phyloP scores from a whole-genome alignment of 2,329 filamentous ascomycete species.

The Akanthomyces lecanii region DNA sequence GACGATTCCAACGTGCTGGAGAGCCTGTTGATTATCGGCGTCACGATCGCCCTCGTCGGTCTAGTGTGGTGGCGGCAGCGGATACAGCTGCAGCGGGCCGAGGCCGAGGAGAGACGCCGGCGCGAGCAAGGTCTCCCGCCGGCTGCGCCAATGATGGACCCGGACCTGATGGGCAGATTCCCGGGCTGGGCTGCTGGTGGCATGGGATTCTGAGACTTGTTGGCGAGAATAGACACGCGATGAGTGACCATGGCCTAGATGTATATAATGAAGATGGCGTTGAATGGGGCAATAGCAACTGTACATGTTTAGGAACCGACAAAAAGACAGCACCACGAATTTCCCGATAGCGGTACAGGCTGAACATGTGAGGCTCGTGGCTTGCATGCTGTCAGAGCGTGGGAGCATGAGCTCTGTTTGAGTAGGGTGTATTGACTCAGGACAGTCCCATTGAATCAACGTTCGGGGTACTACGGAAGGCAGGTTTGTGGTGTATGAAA shows the following conservation, averaged over 20 bases:
- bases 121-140: conserved; percentile 30
- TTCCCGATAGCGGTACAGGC: neutral
- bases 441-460: too few species aligned
- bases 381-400: too few species aligned
- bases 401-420: too few species aligned
- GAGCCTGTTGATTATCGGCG: conserved; percentile 74
- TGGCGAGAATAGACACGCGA: neutral
- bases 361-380: neutral
- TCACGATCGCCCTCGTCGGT: conserved; percentile 69
- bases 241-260: neutral
- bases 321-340: neutral
- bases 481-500: too few species aligned
- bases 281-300: neutral
- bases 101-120: conserved; percentile 30
- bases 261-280: conserved; percentile 9
- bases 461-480: too few species aligned
- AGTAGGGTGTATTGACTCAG: too few species aligned
- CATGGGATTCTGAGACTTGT: conserved; percentile 27
- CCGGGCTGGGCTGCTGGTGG: conserved; percentile 35
- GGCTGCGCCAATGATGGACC: conserved; percentile 22
- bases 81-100: conserved; percentile 54
- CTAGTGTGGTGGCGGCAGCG: conserved; percentile 79
- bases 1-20: conserved; percentile 79
- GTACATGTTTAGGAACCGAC: neutral
- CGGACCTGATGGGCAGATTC: conserved; percentile 27